Evolutionary conservation across 768 basidiomycete species (phyloP).

Genomic region (Phylloporus rhodoxanthus): DNA sequence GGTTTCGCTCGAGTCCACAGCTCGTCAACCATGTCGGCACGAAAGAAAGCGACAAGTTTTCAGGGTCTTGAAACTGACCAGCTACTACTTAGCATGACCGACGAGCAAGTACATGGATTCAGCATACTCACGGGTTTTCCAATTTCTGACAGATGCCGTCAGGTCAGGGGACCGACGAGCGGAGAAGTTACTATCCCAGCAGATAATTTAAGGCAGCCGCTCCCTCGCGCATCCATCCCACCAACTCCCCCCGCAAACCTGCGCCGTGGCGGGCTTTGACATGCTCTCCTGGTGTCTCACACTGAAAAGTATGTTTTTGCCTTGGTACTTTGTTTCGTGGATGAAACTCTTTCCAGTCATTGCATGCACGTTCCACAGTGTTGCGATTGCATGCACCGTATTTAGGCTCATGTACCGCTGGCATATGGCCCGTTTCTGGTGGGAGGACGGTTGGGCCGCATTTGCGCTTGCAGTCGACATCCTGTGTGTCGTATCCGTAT

Average conservation of each 20-base stretch:
- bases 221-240: not conserved
- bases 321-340: not conserved
- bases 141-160: not conserved
- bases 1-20: too few relatives aligned
- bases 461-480: not conserved
- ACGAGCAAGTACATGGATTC: too few relatives aligned
- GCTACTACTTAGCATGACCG: too few relatives aligned
- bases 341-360: slow-evolving; percentile 8
- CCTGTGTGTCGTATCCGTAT: slow-evolving; percentile 5
- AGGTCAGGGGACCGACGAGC: not conserved
- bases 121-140: not conserved
- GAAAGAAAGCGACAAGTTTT: too few relatives aligned
- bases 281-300: slow-evolving; percentile 9
- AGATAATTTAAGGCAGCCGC: not conserved
- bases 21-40: too few relatives aligned
- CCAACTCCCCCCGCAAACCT: not conserved
- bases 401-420: slow-evolving; percentile 21
- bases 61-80: too few relatives aligned
- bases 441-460: slow-evolving; percentile 23
- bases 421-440: slow-evolving; percentile 21
- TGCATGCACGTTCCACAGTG: slow-evolving; percentile 11
- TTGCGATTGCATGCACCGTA: slow-evolving; percentile 21
- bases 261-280: not conserved
- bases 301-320: slow-evolving; percentile 11
- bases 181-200: not conserved